Base-by-base conservation (phyloP, 176 grass and related monocot genomes). In the Elymus sibiricus region DNA sequence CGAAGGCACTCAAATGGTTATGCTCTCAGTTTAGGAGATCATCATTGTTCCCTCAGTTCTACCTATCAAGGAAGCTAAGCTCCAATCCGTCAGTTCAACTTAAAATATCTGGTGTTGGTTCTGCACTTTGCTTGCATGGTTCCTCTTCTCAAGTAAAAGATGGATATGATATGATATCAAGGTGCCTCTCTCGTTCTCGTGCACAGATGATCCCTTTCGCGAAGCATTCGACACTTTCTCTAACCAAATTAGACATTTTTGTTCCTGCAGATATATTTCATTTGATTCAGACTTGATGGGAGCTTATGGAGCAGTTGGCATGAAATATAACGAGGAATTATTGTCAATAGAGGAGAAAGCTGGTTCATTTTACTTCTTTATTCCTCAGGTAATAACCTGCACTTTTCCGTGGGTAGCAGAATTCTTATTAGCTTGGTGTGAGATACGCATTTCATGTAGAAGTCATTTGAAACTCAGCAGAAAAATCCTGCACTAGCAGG, bases 1-100 rank as follows among this genome's bases (percentile, higher is more conserved):
- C 86, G 34, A 98, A 92, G 81, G 91, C 93, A n/a, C 83, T 91
- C 3, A 86, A 88, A 74, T 98, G 93, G 96, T 49, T 92, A 76
- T 94, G 81, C 88, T 92, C 67, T 82, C 91, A 95, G 66, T 76
- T 60, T 71, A 88, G 53, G 24, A 44, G 70, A 81, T 95, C 90
- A 24, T 86, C 92, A 49, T 74, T 87, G 37, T 98, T 88, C 80
- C 96, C 96, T 76, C 93, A 94, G 38, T 98, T 95, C 88, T 98
- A 98, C 87, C 74, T 92, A 70, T 90, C 78, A 40, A 84, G 56
- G 42, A 84, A 70, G 61, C 61, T 25, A 74, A 70, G 28, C 7
- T 40, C 64, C 35, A 72, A 67, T 68, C 29, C 85, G 80, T 84
- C 88, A 78, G 44, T 53, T 84, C 61, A 90, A 70, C 85, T 92